Evolutionary conservation across 2,329 filamentous ascomycete species (phyloP).

Genomic region (Calonectria ilicicola): DNA sequence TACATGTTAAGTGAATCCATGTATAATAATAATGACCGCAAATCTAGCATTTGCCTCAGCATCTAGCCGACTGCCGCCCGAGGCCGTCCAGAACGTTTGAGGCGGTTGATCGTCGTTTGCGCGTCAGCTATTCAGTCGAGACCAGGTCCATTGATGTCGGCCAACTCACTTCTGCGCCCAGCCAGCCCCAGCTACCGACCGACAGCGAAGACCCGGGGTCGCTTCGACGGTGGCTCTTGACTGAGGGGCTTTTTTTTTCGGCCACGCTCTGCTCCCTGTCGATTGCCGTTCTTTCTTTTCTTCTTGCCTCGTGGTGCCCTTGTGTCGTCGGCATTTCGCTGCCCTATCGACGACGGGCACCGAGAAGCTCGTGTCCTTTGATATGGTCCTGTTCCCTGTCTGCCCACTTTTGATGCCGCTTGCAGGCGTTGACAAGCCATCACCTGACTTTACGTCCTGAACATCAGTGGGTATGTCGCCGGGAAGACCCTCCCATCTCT

Average conservation of each 20-base stretch:
- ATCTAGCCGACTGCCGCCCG: not conserved
- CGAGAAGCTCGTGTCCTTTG: constrained; percentile 11
- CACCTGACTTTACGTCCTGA: constrained; percentile 36
- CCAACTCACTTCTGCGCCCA: constrained; percentile 29
- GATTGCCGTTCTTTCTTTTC: not conserved
- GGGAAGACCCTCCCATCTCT: constrained; percentile 8
- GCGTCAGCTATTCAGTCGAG: constrained; percentile 4
- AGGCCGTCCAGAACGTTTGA: constrained; percentile 7
- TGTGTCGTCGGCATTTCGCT: constrained; percentile 14
- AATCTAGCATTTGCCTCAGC: not conserved
- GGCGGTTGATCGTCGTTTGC: constrained; percentile 16
- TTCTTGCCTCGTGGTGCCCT: constrained; percentile 1
- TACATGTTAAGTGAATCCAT: constrained; percentile 8
- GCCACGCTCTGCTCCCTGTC: no score
- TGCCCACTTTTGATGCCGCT: constrained; percentile 28
- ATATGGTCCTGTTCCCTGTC: constrained; percentile 21
- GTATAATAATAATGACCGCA: not conserved
- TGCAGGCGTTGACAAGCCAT: constrained; percentile 39
- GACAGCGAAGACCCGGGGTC: not conserved
- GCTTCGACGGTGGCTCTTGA: constrained; percentile 1
- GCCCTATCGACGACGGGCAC: constrained; percentile 8
- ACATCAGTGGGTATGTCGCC: constrained; percentile 18
- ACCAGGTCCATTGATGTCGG: constrained; percentile 4
- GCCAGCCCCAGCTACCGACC: constrained; percentile 11
- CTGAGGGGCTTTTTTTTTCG: not conserved